Evolutionary conservation across 768 basidiomycete genomes (phyloP).

Genomic region (Lentinus brumalis): DNA sequence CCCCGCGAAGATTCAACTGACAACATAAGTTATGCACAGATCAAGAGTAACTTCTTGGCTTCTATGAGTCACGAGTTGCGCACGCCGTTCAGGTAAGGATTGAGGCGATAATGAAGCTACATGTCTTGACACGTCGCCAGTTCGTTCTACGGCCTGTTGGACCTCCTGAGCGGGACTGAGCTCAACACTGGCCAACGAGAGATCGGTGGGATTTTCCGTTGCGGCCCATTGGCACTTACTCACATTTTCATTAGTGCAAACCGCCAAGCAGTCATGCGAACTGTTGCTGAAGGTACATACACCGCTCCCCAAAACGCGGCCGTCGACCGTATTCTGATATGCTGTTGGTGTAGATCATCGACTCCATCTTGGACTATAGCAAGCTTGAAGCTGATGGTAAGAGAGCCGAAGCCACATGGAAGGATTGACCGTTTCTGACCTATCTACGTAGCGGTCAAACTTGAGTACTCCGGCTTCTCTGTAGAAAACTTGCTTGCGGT

Average conservation of each 20-base stretch:
- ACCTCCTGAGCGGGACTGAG: slow-evolving; percentile 72
- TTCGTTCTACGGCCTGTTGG: slow-evolving; percentile 76
- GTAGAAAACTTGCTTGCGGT: slow-evolving; percentile 75
- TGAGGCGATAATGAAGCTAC: not conserved
- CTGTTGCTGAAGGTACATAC: slow-evolving; percentile 60
- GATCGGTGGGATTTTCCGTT: slow-evolving; percentile 47
- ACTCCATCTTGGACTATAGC: slow-evolving; percentile 78
- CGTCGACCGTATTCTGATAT: too few relatives aligned
- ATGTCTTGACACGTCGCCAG: slow-evolving; percentile 32
- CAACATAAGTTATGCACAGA: slow-evolving; percentile 38
- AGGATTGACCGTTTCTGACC: not conserved
- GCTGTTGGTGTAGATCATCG: slow-evolving; percentile 57
- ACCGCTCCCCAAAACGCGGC: too few relatives aligned
- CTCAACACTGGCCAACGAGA: slow-evolving; percentile 70
- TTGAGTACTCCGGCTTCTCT: slow-evolving; percentile 66
- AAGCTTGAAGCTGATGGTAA: slow-evolving; percentile 75
- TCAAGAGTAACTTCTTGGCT: slow-evolving; percentile 77
- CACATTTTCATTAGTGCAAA: slow-evolving; percentile 52
- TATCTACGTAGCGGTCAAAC: slow-evolving; percentile 54
- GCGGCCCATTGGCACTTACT: not conserved
- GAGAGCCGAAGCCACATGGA: not conserved
- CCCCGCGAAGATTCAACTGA: not conserved
- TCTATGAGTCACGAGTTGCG: slow-evolving; percentile 78
- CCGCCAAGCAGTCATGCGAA: slow-evolving; percentile 78
- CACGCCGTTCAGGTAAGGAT: slow-evolving; percentile 67